Conservation (phyloP, 106 monocot species). For the Amphibolis antarctica region DNA sequence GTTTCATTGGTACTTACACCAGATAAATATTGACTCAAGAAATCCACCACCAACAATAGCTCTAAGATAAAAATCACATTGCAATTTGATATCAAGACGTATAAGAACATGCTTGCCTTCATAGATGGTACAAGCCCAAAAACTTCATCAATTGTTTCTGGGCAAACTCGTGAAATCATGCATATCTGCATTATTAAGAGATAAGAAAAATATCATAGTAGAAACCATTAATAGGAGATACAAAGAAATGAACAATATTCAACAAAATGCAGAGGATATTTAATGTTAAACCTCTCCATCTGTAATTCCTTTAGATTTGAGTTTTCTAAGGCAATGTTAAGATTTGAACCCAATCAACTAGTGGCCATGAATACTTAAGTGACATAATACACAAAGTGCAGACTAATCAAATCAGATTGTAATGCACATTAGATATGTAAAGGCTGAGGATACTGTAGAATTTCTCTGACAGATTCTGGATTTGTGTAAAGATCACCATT, state of each 20-base stretch:
- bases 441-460: slow-evolving; percentile 44
- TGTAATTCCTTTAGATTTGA: slow-evolving; percentile 33
- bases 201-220: background rate
- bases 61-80: too few species aligned
- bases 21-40: too few species aligned
- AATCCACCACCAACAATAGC: too few species aligned
- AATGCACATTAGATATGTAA: background rate
- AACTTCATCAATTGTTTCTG: slow-evolving; percentile 52
- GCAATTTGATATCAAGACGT: background rate
- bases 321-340: slow-evolving; percentile 23
- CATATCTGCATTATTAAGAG: slow-evolving; percentile 37
- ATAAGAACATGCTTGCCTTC: slow-evolving; percentile 24
- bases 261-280: slow-evolving; percentile 1
- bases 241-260: background rate
- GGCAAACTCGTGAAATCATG: slow-evolving; percentile 58
- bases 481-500: slow-evolving; percentile 24
- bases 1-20: too few species aligned
- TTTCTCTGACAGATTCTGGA: slow-evolving; percentile 31
- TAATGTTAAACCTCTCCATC: slow-evolving; percentile 52
- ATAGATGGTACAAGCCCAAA: slow-evolving; percentile 67
- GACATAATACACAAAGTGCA: background rate
- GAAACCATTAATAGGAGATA: background rate
- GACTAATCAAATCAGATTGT: background rate
- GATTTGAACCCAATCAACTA: background rate
- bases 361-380: background rate